Base-by-base conservation (phyloP, 805 yeast species). In the Zygosaccharomyces siamensis region DNA sequence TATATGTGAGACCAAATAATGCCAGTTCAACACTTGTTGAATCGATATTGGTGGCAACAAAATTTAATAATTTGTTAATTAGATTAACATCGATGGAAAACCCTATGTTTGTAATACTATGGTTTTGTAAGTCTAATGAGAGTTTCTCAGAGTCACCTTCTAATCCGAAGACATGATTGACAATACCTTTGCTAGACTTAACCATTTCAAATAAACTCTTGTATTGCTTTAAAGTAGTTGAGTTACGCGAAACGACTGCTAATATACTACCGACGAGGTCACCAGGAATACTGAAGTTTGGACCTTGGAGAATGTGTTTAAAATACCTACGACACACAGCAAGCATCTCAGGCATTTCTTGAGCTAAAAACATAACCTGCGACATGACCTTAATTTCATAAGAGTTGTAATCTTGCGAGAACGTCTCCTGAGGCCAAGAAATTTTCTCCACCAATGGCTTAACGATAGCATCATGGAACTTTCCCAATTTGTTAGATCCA, bases 41-140 rank as follows among this genome's bases (percentile, higher is more conserved):
- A 54, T 80, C 84, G 46, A 80, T 75, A 59, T 82, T 83, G 39
- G 77, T 75, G 46, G 67, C 62, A 11, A 83, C 77, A 58, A 76
- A 83, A 52, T 81, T 81, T 53, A 84, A 69, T 0, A 81, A 73
- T 57, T 80, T 79, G 33, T 69, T 68, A 26, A 79, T 70, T 48
- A 83, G 61, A 12, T 76, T 78, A 7, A 61, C 63, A 42, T 74
- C 72, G 8, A 64, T 56, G 20, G 73, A 72, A 56, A 73, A 81
- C 0, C 84, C 80, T 14, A 84, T 63, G 3, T 84, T 72, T 32
- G 77, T 71, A 5, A 83, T 64, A 0, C 86, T 84, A 6, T 75
- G 71, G 3, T 79, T 74, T 60, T 81, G 84, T 24, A 83, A 62
- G 6, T 39, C 45, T 5, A 36, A 38, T 11, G 53, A 30, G 14